These are phyloP conservation scores for Phytophthora pluvialis DNA, from an alignment of 352 stramenopile genomes.

Conservation along the genomic window DNA sequence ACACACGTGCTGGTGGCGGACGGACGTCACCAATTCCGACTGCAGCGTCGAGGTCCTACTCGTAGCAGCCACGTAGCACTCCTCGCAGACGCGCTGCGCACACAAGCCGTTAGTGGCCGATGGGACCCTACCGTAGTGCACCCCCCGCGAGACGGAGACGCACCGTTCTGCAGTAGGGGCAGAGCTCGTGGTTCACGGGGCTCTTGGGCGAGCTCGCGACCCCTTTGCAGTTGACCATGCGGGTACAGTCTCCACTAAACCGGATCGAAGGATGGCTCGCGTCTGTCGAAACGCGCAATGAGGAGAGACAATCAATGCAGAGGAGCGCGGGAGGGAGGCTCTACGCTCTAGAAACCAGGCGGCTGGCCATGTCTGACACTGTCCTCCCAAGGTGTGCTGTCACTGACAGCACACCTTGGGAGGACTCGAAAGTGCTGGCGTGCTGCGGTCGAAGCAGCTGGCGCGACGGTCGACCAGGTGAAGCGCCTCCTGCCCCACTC, in stretches of 20 bases:
- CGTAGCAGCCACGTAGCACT: conserved; percentile 24
- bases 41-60: conserved; percentile 6
- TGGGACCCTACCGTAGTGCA: too few species aligned
- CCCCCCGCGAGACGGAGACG: not conserved
- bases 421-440: conserved; percentile 23
- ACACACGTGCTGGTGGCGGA: conserved; percentile 32
- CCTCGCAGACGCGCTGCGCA: conserved; percentile 36
- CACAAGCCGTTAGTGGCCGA: conserved; percentile 4
- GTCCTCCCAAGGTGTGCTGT: too few species aligned
- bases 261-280: not conserved
- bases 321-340: conserved; percentile 14
- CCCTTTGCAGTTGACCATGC: conserved; percentile 37
- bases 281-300: conserved; percentile 26
- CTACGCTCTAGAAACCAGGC: conserved; percentile 31
- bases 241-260: conserved; percentile 2
- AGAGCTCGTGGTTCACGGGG: conserved; percentile 27
- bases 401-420: conserved; percentile 24
- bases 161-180: conserved; percentile 40
- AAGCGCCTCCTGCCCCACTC: not conserved
- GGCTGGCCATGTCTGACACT: conserved; percentile 16
- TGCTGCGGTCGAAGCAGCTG: conserved; percentile 35
- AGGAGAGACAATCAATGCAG: conserved; percentile 14
- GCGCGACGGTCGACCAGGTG: conserved; percentile 19
- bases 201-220: not conserved
- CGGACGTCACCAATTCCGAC: not conserved